A percentile compares a stretch with the other conserved stretches of the same genome.
Conservation (phyloP, 2,329 filamentous ascomycete species). For the Cercospora sp. region DNA sequence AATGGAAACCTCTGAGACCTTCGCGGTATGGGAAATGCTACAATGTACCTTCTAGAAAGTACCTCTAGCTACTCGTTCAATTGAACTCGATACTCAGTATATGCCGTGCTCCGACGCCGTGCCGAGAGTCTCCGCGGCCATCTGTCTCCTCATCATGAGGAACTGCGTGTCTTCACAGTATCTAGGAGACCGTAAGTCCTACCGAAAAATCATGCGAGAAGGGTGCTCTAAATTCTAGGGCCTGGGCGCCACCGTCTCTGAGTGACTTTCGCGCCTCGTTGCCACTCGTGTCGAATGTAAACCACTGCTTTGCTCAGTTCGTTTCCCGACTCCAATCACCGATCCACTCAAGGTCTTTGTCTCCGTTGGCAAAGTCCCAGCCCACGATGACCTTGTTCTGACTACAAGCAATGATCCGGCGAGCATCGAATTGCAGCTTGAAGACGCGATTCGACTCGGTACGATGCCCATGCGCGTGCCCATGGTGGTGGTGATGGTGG, state of each 20-base stretch:
- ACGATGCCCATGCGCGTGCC: slow-evolving; percentile 23
- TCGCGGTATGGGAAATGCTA: background rate
- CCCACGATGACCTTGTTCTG: slow-evolving; percentile 90
- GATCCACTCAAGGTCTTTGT: slow-evolving; percentile 58
- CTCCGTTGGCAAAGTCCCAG: slow-evolving; percentile 94
- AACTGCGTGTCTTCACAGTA: background rate
- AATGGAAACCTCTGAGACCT: background rate
- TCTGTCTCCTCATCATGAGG: background rate
- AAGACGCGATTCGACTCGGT: slow-evolving; percentile 68
- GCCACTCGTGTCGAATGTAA: background rate
- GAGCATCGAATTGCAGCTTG: slow-evolving; percentile 93
- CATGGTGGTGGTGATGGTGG: slow-evolving; percentile 30
- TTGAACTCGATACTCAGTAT: background rate
- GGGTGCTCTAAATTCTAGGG: background rate
- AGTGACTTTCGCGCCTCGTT: background rate
- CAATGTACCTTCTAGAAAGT: background rate
- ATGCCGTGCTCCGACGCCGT: background rate
- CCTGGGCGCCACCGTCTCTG: background rate
- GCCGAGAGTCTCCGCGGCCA: background rate
- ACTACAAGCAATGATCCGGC: slow-evolving; percentile 90
- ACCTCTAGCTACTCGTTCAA: background rate
- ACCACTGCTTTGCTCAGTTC: slow-evolving; percentile 15
- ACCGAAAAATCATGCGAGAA: background rate
- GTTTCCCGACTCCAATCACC: slow-evolving; percentile 39
- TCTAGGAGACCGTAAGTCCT: background rate